Evolutionary conservation across 1,284 basidiomycete genomes (phyloP), one percentile per base, ranked within the genome.

Genomic region (Apiotrichum porosum): DNA sequence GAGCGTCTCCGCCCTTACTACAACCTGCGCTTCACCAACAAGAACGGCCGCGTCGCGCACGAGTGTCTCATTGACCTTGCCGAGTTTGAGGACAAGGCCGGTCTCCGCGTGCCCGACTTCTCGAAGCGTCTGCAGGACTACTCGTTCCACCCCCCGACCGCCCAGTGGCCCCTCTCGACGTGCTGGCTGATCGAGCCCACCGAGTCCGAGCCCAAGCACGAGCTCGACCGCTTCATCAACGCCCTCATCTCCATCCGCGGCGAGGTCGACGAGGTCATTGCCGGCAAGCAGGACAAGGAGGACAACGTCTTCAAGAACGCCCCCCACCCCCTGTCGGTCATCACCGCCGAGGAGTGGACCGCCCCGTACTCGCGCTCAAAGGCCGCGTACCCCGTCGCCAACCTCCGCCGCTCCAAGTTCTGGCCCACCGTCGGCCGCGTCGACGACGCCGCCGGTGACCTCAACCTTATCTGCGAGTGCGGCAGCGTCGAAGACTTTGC

Each of bases 231-330:
- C 62, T 94, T 97, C 78, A 90, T 91, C 72, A 88, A 97, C 59
- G 93, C 94, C 6, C 92, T 97, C 85, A 93, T 98, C 58, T 81
- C 86, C 57, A 98, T 98, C 61, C 85, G 92, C 44, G 78, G 83
- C 58, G 94, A 98, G 73, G 89, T 84, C 1, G 85, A 94, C 56
- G 89, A 94, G 54, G 81, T 98, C 61, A 81, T 86, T 38, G 77
- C 79, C 14, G 93, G 92, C 44, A 85, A 84, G 65, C 88, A 92
- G 67, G 83, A 79, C 66, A 86, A 86, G 57, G 51, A 53, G 26
- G 87, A 88, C 75, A 97, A 97, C 70, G 73, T 95, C 34, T 79
- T 98, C 60, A 92, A 86, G 75, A 92, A 95, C 65, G 90, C 94
- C 0, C 94, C 94, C 35, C 94, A 97, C 71, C 85, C 94, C 0